These are phyloP conservation scores for Phytophthora pluvialis DNA, from an alignment of 352 stramenopile species.

Conservation along the genomic window DNA sequence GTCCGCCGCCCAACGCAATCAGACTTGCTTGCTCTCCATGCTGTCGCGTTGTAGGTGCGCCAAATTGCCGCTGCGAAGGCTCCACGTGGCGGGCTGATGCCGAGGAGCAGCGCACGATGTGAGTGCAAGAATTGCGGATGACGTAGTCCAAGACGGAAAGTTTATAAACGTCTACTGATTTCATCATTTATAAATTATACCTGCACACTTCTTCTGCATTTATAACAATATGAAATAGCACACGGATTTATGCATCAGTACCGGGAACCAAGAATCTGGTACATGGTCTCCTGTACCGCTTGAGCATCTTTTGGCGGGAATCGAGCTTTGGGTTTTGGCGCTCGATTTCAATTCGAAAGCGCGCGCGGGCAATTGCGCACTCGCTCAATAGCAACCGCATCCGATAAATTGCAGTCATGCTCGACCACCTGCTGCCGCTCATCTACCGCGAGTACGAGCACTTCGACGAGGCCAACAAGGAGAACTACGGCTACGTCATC, in stretches of 20 bases:
- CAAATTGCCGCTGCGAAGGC: neutral
- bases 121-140: neutral
- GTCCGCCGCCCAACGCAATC: constrained; percentile 8
- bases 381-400: neutral
- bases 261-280: neutral
- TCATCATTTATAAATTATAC: too few species aligned
- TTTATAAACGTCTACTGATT: too few species aligned
- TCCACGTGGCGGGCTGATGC: constrained; percentile 1
- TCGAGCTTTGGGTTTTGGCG: constrained; percentile 31
- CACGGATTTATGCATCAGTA: too few species aligned
- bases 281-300: neutral
- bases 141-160: too few species aligned
- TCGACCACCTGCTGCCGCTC: constrained; percentile 51
- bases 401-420: constrained; percentile 22
- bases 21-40: constrained; percentile 8
- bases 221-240: too few species aligned
- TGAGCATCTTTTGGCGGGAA: constrained; percentile 40
- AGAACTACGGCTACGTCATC: constrained; percentile 72
- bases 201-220: too few species aligned
- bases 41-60: constrained; percentile 11
- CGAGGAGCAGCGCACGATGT: constrained; percentile 4
- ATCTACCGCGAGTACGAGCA: constrained; percentile 50
- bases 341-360: constrained; percentile 22
- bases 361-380: neutral
- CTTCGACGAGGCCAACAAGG: constrained; percentile 65